Percentiles rank a stretch among this genome's conserved stretches.
Conservation (phyloP, 768 basidiomycete species). For the Trametes cinnabarina region DNA sequence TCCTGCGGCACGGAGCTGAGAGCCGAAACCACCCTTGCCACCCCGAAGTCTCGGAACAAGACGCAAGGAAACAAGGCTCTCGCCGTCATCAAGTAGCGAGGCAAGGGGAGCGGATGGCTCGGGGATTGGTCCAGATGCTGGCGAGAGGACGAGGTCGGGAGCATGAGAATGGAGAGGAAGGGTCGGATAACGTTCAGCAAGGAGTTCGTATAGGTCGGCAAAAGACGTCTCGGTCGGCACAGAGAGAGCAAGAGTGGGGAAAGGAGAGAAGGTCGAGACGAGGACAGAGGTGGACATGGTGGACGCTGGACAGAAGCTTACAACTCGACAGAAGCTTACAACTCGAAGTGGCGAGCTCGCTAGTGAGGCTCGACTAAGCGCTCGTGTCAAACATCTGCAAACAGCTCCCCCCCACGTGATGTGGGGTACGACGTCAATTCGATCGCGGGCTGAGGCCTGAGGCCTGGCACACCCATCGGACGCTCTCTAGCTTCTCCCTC, state of each 20-base stretch:
- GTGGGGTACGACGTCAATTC: conserved; percentile 3
- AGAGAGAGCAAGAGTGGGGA: conserved; percentile 51
- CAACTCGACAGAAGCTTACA: too few species aligned
- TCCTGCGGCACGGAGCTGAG: conserved; percentile 93
- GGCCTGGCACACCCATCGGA: too few species aligned
- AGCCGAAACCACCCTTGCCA: conserved; percentile 97
- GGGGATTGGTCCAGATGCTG: conserved; percentile 35
- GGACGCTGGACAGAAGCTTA: too few species aligned
- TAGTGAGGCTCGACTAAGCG: too few species aligned
- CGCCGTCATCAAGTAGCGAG: conserved; percentile 29
- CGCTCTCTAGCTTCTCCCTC: background rate
- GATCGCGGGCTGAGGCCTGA: background rate
- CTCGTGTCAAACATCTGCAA: background rate
- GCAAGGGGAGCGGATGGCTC: conserved; percentile 35
- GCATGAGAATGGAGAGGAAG: conserved; percentile 36
- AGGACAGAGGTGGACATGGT: conserved; percentile 52
- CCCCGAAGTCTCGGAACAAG: conserved; percentile 75
- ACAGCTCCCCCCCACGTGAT: conserved; percentile 6
- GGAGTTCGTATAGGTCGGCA: conserved; percentile 40
- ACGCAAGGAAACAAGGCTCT: conserved; percentile 58
- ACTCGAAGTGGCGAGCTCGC: too few species aligned
- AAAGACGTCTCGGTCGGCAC: conserved; percentile 43
- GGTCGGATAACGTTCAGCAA: conserved; percentile 46
- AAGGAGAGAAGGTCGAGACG: conserved; percentile 60
- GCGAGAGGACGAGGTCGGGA: conserved; percentile 41